Conservation (phyloP, 345 rosid species). For the Arabidopsis arenosa region DNA sequence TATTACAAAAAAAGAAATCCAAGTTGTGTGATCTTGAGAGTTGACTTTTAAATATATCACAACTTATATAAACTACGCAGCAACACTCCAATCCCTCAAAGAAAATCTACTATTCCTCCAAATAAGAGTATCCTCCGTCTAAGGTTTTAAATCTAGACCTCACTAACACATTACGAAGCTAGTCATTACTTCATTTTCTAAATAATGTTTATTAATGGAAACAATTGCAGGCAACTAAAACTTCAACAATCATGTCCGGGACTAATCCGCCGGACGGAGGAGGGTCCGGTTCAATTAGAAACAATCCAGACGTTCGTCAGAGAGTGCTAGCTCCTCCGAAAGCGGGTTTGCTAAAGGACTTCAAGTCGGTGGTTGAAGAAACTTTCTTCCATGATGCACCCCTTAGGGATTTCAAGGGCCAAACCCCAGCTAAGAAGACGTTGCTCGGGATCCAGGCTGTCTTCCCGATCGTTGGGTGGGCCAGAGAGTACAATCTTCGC, state of each 20-base stretch:
- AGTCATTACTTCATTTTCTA: conserved; percentile 1
- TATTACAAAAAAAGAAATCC: background rate
- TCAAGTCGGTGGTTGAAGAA: conserved; percentile 63
- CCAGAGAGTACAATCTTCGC: conserved; percentile 55
- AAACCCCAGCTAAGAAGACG: conserved; percentile 57
- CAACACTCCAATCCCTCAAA: conserved; percentile 5
- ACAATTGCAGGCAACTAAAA: conserved; percentile 21
- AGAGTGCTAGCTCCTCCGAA: conserved; percentile 77
- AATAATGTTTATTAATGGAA: conserved; percentile 9
- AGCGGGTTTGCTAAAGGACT: conserved; percentile 64
- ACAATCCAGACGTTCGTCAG: conserved; percentile 40
- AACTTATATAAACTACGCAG: conserved; percentile 33
- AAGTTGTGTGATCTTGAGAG: conserved; percentile 27
- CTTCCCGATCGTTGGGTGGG: conserved; percentile 89
- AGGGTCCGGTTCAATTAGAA: conserved; percentile 10
- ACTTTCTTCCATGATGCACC: conserved; percentile 91
- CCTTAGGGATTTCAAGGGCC: conserved; percentile 78
- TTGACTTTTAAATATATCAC: conserved; percentile 36
- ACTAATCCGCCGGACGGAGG: conserved; percentile 33
- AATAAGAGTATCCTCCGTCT: background rate
- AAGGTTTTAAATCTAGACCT: conserved; percentile 23
- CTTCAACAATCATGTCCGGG: conserved; percentile 26
- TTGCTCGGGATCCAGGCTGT: conserved; percentile 71
- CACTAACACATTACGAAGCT: background rate
- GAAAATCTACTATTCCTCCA: conserved; percentile 8